phyloP scores from a whole-genome alignment of 2,329 filamentous ascomycete genomes.

The Epichloe amarillans region DNA sequence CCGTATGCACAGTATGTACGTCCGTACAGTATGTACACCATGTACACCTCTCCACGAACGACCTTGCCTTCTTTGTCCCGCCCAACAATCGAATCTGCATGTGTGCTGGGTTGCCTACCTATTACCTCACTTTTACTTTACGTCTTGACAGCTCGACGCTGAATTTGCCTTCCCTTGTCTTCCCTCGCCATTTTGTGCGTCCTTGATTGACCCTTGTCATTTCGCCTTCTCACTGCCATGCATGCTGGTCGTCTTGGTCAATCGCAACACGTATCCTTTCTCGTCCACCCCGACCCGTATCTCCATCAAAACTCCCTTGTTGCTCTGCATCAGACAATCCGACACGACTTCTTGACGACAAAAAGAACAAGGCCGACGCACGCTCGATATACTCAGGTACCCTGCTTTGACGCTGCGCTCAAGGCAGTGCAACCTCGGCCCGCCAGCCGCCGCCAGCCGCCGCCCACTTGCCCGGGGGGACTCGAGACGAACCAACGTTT shows the following conservation, averaged over 20 bases:
- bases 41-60: too few relatives aligned
- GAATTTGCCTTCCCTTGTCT: neutral
- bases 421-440: neutral
- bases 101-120: too few relatives aligned
- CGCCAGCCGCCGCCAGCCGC: neutral
- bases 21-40: too few relatives aligned
- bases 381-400: neutral
- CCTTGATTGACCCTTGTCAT: neutral
- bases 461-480: neutral
- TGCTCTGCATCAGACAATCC: neutral
- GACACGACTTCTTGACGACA: neutral
- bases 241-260: slow-evolving; percentile 1
- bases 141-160: neutral
- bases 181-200: neutral
- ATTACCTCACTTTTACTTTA: too few relatives aligned
- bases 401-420: neutral
- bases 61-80: too few relatives aligned
- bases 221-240: slow-evolving; percentile 2
- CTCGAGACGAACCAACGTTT: neutral
- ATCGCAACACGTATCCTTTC: neutral
- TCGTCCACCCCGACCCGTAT: neutral
- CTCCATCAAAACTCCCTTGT: neutral
- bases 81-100: too few relatives aligned
- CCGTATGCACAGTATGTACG: too few relatives aligned
- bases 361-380: neutral